A percentile compares a stretch with the other conserved stretches of the same genome.
Conservation (phyloP, 257 asterid species). For the Henckelia pumila region DNA sequence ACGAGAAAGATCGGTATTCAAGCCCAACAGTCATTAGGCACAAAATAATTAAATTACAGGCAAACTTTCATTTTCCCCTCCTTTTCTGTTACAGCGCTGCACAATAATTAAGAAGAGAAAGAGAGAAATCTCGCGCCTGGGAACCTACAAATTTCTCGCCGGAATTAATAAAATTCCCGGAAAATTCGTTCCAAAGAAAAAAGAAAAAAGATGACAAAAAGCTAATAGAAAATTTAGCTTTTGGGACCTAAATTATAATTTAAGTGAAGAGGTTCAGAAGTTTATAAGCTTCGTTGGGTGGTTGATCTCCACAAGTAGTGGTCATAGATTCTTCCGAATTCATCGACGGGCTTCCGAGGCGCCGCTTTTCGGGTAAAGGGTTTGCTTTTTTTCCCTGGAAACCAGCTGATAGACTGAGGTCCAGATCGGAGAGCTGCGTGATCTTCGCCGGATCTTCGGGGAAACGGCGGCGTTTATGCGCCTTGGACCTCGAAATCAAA, state of each 20-base stretch:
- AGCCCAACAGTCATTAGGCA: constrained; percentile 31
- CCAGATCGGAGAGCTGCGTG: constrained; percentile 54
- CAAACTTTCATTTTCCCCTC: constrained; percentile 79
- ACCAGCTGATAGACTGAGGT: constrained; percentile 57
- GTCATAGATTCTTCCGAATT: constrained; percentile 77
- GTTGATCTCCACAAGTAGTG: constrained; percentile 54
- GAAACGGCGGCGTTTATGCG: constrained; percentile 50
- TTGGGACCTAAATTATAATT: constrained; percentile 4
- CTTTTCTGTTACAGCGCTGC: constrained; percentile 11
- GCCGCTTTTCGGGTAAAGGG: constrained; percentile 38
- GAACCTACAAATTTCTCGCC: constrained; percentile 50
- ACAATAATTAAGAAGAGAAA: constrained; percentile 24
- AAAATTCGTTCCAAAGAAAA: constrained; percentile 12
- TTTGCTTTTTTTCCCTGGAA: constrained; percentile 22
- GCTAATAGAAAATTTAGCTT: constrained; percentile 3
- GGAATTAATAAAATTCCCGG: constrained; percentile 32
- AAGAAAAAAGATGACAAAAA: constrained; percentile 8
- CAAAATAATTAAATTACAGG: constrained; percentile 37
- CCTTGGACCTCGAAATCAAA: constrained; percentile 24
- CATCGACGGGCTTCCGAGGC: constrained; percentile 72
- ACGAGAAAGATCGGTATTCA: too few relatives aligned
- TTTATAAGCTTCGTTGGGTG: constrained; percentile 36
- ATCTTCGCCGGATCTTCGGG: constrained; percentile 36
- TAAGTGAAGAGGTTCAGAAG: constrained; percentile 64
- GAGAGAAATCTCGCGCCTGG: constrained; percentile 76